Evolutionary conservation across 78 protist genomes (phyloP).

Genomic region (slime mould (Dictyostelium discoideum)): DNA sequence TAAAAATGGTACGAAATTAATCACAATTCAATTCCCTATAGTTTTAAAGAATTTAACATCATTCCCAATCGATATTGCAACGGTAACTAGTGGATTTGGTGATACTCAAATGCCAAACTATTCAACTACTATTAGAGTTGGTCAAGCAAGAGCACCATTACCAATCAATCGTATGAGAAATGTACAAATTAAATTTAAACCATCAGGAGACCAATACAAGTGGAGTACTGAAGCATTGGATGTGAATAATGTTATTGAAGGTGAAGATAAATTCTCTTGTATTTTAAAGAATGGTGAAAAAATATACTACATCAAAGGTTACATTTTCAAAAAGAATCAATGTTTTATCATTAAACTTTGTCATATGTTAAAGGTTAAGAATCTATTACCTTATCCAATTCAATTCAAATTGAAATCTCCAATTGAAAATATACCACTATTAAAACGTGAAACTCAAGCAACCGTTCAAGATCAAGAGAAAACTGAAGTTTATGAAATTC

Average conservation of each 20-base stretch:
- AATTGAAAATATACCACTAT: neutral
- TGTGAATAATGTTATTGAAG: neutral
- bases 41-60: slow-evolving; percentile 23
- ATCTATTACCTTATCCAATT: slow-evolving; percentile 63
- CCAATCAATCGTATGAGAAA: slow-evolving; percentile 53
- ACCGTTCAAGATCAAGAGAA: neutral
- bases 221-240: slow-evolving; percentile 54
- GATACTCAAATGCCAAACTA: slow-evolving; percentile 34
- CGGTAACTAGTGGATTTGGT: slow-evolving; percentile 55
- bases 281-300: slow-evolving; percentile 20
- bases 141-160: slow-evolving; percentile 40
- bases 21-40: slow-evolving; percentile 39
- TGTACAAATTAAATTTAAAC: slow-evolving; percentile 47
- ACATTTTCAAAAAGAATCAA: neutral
- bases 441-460: neutral
- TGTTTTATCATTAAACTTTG: slow-evolving; percentile 26
- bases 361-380: slow-evolving; percentile 52
- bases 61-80: slow-evolving; percentile 64
- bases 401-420: slow-evolving; percentile 5
- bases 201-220: slow-evolving; percentile 41
- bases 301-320: slow-evolving; percentile 2
- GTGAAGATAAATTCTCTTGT: neutral
- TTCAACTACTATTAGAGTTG: slow-evolving; percentile 2
- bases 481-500: slow-evolving; percentile 31
- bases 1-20: slow-evolving; percentile 48